A percentile compares a stretch with the other conserved stretches of the same genome.
Conservation (phyloP, 2,329 filamentous ascomycete genomes). For the Ramularia collo-cygni region DNA sequence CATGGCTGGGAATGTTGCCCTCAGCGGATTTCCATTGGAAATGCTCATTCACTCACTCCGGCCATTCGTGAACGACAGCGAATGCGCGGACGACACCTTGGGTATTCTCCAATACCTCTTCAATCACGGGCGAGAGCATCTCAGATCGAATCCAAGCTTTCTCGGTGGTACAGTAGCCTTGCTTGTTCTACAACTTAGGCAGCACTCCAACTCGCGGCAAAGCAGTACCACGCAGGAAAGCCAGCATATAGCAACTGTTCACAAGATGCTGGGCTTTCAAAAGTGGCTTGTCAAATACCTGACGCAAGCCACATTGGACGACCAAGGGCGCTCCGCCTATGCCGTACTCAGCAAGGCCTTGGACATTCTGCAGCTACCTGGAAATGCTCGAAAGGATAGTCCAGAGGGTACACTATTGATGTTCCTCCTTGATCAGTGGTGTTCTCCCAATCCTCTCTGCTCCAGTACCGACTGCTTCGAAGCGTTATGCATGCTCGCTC, state of each 20-base stretch:
- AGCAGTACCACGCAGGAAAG: constrained; percentile 78
- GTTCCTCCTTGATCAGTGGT: constrained; percentile 71
- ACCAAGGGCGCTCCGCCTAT: not conserved
- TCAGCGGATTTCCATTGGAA: constrained; percentile 75
- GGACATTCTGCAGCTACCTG: constrained; percentile 54
- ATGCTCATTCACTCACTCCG: constrained; percentile 79
- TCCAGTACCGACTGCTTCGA: constrained; percentile 62
- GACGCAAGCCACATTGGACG: constrained; percentile 28
- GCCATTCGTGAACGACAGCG: constrained; percentile 70
- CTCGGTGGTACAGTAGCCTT: constrained; percentile 74
- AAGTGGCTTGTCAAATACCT: constrained; percentile 70
- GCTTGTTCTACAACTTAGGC: constrained; percentile 68
- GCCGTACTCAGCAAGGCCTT: constrained; percentile 17
- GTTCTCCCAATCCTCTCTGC: constrained; percentile 56
- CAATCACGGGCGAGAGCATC: constrained; percentile 56
- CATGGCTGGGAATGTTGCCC: constrained; percentile 65
- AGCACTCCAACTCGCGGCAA: constrained; percentile 26
- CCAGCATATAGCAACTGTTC: constrained; percentile 70
- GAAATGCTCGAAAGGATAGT: constrained; percentile 61
- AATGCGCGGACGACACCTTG: constrained; percentile 85
- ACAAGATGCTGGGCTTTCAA: constrained; percentile 68
- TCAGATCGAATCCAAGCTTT: constrained; percentile 62
- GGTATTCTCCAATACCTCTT: constrained; percentile 83
- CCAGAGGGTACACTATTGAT: constrained; percentile 74
- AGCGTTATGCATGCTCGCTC: constrained; percentile 66